Base-by-base conservation (phyloP, 2,329 filamentous ascomycete genomes). In the Onygena corvina region DNA sequence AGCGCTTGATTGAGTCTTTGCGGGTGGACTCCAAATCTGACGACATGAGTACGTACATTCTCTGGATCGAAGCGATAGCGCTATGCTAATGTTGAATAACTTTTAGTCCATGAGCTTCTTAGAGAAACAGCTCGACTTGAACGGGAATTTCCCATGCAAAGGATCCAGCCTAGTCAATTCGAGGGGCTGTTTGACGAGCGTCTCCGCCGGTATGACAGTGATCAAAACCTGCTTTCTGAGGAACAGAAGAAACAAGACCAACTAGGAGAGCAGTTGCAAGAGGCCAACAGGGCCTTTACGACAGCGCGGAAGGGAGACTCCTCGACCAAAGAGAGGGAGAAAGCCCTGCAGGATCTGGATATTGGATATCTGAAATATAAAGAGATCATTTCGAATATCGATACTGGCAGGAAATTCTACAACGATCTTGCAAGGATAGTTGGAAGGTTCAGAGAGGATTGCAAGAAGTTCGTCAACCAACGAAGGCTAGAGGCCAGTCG, bases 361-460 rank as follows among this genome's bases (percentile, higher is more conserved):
- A 88, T 85, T 55, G 90, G 87, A 0, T 96, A 94, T 63, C 81
- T 88, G 66, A 93, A 90, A 67, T 96, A 96, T 71, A 94, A 94
- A 68, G 90, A 98, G 64, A 86, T 96, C 50, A 80, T 94, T 50
- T 86, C 79, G 56, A 94, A 96, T 61, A 75, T 95, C 2, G 90
- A 96, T 56, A 86, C 84, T 0, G 92, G 87, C 0, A 76, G 90
- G 48, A 95, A 92, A 64, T 98, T 98, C 63, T 98, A 96, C 71
- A 98, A 98, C 58, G 89, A 96, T 61, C 75, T 98, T 3, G 86
- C 84, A 42, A 86, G 84, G 66, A 88, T 96, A 54, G 85, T 94
- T 0, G 83, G 80, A 31, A 75, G 82, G 7, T 96, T 95, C 64
- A 76, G 88, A 14, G 90, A 95, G 57, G 84, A 86, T 30, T 81